These are phyloP conservation scores for Lineolata rhizophorae DNA, from an alignment of 495 filamentous ascomycete genomes.

Conservation along the genomic window DNA sequence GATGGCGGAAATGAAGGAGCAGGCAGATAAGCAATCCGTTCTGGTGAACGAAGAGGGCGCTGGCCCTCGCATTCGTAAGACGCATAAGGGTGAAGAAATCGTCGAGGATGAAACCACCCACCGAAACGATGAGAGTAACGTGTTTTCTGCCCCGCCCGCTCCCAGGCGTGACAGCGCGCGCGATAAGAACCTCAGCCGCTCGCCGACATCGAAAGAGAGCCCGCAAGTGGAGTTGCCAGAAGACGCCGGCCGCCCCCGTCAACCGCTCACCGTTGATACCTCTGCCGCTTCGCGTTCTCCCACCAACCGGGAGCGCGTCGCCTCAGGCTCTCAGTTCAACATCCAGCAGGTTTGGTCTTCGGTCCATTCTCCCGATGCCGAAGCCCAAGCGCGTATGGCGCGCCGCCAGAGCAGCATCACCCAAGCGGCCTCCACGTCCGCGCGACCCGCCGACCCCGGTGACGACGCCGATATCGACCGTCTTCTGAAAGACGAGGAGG, in stretches of 20 bases:
- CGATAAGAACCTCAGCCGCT: slow-evolving; percentile 5
- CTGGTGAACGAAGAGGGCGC: slow-evolving; percentile 54
- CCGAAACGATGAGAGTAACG: slow-evolving; percentile 1
- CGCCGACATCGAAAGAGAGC: slow-evolving; percentile 1
- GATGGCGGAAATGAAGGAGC: slow-evolving; percentile 47
- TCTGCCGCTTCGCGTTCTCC: not conserved
- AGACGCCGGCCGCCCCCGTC: slow-evolving; percentile 4
- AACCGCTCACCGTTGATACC: slow-evolving; percentile 9
- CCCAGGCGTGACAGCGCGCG: slow-evolving; percentile 5
- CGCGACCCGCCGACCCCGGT: slow-evolving; percentile 26
- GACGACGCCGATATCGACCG: slow-evolving; percentile 81
- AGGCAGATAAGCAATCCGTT: slow-evolving; percentile 73
- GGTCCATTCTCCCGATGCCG: slow-evolving; percentile 32
- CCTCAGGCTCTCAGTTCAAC: slow-evolving; percentile 28
- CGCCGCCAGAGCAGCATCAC: slow-evolving; percentile 23
- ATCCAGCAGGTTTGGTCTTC: slow-evolving; percentile 49
- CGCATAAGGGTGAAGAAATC: slow-evolving; percentile 88
- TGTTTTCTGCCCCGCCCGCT: slow-evolving; percentile 1
- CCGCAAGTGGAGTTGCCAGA: slow-evolving; percentile 14
- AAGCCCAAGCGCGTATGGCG: slow-evolving; percentile 13
- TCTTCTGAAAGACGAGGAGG: slow-evolving; percentile 61
- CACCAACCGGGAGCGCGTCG: no score
- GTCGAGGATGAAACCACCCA: slow-evolving; percentile 41
- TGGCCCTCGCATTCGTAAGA: slow-evolving; percentile 67
- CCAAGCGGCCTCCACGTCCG: slow-evolving; percentile 13